Base-by-base conservation (phyloP, 208 protist genomes). In the Perkinsela sp. region DNA sequence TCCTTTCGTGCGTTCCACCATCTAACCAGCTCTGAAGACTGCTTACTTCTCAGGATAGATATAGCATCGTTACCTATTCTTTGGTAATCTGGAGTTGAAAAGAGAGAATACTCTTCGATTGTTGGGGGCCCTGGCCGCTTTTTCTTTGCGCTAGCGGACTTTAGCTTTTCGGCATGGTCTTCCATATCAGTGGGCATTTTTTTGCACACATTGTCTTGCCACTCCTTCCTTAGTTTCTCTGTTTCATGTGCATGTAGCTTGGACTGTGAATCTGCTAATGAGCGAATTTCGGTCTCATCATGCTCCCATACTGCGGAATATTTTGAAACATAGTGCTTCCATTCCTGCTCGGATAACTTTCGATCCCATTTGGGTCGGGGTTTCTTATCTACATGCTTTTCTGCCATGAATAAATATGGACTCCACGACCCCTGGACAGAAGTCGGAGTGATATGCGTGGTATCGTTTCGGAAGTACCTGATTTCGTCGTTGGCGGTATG, bases 371-470 rank as follows among this genome's bases (percentile, higher is more conserved):
- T 13, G 68, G 71, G 72, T 29, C 78, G 68, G 29, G 78, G 73
- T 1, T 66, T 69, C 31, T 81, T 78, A 15, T 67, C 22, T 1
- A 70, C 68, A 30, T 67, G 66, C 2, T 2, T 28, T 69, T 90
- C 84, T 68, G 76, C 83, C 70, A 78, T 74, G 81, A 82, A 90
- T 29, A 90, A 75, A 72, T 79, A 90, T 31, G 84, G 82, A 48
- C 83, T 85, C 82, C 84, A 90, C 57, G 74, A 72, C 0, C 84
- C 84, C 73, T 90, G 84, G 15, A 90, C 78, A 48, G 77, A 84
- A 30, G 72, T 70, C 28, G 82, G 80, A 73, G 84, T 78, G 31
- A 78, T 72, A 66, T 90, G 80, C 32, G 83, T 48, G 70, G 86
- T 79, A 0, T 76, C 30, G 0, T 78, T 79, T 30, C 70, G 74